Percentiles rank a stretch among this genome's conserved stretches.
These are phyloP conservation scores for Fusarium tricinctum DNA, from an alignment of 2,329 filamentous ascomycete genomes.

Conservation along the genomic window DNA sequence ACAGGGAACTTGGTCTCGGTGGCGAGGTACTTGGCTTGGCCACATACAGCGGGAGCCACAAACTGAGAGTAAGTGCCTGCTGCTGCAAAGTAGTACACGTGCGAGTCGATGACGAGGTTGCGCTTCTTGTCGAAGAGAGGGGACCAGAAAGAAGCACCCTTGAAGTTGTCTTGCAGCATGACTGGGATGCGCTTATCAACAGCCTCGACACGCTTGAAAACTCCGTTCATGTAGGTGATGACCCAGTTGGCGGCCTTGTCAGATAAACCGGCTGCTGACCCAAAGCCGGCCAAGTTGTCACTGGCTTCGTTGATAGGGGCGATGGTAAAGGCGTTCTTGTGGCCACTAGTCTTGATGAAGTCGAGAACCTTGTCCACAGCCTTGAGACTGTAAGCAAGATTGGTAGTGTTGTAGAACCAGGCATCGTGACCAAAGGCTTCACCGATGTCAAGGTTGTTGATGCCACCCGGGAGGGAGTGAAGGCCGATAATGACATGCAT, in stretches of 20 bases:
- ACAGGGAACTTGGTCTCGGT: conserved; percentile 3
- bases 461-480: neutral
- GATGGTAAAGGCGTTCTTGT: neutral
- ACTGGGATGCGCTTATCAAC: conserved; percentile 3
- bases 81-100: conserved; percentile 5
- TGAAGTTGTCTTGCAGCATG: conserved; percentile 3
- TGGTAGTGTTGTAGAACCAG: neutral
- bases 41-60: neutral
- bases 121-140: conserved; percentile 8
- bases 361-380: conserved; percentile 1
- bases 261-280: conserved; percentile 1
- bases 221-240: neutral
- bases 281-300: conserved; percentile 5
- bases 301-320: neutral
- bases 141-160: conserved; percentile 1
- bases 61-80: conserved; percentile 1
- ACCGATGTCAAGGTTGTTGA: conserved; percentile 4
- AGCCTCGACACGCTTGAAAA: neutral
- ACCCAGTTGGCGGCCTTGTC: conserved; percentile 2
- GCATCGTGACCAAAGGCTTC: neutral
- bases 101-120: neutral
- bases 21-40: neutral
- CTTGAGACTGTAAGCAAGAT: neutral
- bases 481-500: neutral
- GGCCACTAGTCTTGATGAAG: neutral